Percentiles rank a stretch among this genome's conserved stretches.
These are phyloP conservation scores for Neurospora sp. DNA, from an alignment of 495 filamentous ascomycete species.

Conservation along the genomic window DNA sequence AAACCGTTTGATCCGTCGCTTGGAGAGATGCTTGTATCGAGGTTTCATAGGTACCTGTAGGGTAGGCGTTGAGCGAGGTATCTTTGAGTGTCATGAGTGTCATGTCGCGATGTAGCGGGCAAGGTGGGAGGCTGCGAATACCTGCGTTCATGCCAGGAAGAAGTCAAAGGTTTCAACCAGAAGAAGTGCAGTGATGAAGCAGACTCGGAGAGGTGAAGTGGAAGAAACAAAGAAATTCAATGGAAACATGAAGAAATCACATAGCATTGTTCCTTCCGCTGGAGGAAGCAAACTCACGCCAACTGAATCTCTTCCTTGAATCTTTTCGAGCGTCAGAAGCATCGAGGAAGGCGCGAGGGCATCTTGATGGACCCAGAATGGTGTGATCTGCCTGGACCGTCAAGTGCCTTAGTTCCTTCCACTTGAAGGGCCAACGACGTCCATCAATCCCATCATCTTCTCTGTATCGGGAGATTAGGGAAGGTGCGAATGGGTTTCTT, in stretches of 20 bases:
- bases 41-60: background rate
- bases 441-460: background rate
- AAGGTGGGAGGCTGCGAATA: background rate
- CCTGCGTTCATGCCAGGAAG: background rate
- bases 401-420: background rate
- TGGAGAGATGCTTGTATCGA: background rate
- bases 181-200: background rate
- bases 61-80: background rate
- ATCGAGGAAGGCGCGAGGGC: background rate
- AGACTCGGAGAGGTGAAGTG: background rate
- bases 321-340: background rate
- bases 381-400: background rate
- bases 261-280: background rate
- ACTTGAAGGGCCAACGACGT: background rate
- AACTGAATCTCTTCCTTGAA: too few species aligned
- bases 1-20: background rate
- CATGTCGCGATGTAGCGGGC: background rate
- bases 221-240: background rate
- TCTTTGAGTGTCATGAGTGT: background rate
- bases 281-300: background rate
- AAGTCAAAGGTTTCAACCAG: background rate
- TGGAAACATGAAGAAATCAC: background rate
- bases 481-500: background rate
- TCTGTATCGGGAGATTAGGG: background rate
- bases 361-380: background rate